Conservation (phyloP, 352 stramenopile genomes). For the Pythium apleroticum region DNA sequence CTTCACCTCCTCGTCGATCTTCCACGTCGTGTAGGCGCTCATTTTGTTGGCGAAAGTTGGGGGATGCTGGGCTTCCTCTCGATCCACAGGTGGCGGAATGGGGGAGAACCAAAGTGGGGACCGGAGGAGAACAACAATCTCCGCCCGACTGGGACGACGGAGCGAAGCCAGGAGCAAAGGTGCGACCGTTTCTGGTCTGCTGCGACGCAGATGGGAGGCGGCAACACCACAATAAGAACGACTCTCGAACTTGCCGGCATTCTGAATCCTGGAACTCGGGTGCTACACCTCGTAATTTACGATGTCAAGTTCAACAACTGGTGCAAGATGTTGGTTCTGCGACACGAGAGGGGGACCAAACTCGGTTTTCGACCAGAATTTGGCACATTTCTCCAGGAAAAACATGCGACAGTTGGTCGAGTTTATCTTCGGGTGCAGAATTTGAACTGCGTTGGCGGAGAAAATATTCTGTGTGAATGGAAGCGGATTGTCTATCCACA, state of each 20-base stretch:
- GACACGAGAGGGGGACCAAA: not conserved
- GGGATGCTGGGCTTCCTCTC: not conserved
- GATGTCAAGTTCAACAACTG: not conserved
- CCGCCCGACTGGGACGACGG: not conserved
- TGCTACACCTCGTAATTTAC: not conserved
- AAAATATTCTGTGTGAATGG: not conserved
- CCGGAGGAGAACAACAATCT: not conserved
- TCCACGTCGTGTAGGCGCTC: conserved; percentile 59
- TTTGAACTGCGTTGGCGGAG: not conserved
- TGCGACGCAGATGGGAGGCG: not conserved
- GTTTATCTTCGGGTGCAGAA: conserved; percentile 2
- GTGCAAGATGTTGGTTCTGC: not conserved
- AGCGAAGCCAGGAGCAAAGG: not conserved
- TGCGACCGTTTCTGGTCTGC: conserved; percentile 6
- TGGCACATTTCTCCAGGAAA: not conserved
- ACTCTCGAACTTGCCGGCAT: not conserved
- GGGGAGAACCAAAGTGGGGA: conserved; percentile 5
- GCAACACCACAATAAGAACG: conserved; percentile 1
- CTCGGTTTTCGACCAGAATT: not conserved
- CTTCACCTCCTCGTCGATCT: conserved; percentile 84
- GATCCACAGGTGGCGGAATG: conserved; percentile 2
- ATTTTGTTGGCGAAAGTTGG: conserved; percentile 13
- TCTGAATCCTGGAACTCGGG: not conserved
- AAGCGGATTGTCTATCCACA: not conserved
- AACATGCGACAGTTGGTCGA: not conserved